A percentile compares a stretch with the other conserved stretches of the same genome.
Evolutionary conservation across 2,329 filamentous ascomycete species (phyloP).

Genomic region (Alternaria rosae): DNA sequence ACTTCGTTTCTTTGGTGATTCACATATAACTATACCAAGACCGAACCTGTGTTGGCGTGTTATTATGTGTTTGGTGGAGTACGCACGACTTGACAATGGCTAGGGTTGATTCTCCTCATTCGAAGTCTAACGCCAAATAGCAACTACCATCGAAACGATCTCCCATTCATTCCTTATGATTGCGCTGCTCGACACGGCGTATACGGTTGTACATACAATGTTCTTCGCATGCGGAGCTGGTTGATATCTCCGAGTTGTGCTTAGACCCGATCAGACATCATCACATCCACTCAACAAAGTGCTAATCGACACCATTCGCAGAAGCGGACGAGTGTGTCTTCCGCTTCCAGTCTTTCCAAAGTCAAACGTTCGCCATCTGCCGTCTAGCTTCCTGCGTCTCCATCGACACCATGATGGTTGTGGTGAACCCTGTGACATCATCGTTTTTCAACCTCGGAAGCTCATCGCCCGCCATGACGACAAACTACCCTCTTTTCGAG

Average conservation of each 20-base stretch:
- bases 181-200: too few species aligned
- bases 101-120: too few species aligned
- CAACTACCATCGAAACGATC: too few species aligned
- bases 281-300: background rate
- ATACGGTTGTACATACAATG: too few species aligned
- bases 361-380: background rate
- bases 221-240: background rate
- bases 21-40: too few species aligned
- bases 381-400: background rate
- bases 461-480: conserved; percentile 4
- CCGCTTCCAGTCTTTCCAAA: background rate
- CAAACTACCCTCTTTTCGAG: background rate
- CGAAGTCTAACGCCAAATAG: too few species aligned
- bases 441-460: conserved; percentile 2
- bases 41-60: too few species aligned
- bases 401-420: conserved; percentile 1
- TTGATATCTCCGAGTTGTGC: background rate
- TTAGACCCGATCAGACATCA: background rate
- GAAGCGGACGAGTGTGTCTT: background rate
- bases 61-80: too few species aligned
- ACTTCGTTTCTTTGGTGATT: background rate
- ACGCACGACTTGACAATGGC: too few species aligned
- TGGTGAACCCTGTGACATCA: conserved; percentile 3
- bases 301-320: background rate
- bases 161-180: too few species aligned